These are phyloP conservation scores for Umbellularia californica DNA, from an alignment of 164 flowering plant species.

Conservation along the genomic window DNA sequence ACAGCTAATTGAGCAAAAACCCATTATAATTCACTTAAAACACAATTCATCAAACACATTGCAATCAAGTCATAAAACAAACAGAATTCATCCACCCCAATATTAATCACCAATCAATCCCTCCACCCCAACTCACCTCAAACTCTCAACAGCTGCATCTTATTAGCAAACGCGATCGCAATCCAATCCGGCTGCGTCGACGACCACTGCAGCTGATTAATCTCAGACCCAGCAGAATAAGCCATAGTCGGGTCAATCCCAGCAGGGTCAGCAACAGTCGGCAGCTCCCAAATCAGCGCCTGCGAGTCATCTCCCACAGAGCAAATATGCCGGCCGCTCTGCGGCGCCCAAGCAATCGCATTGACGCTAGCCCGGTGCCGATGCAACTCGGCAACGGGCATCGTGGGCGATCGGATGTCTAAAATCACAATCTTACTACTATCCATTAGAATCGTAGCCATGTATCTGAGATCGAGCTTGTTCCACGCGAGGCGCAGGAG, in stretches of 20 bases:
- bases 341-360: constrained; percentile 89
- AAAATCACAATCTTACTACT: constrained; percentile 66
- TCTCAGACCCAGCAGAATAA: constrained; percentile 64
- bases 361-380: constrained; percentile 73
- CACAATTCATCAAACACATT: not conserved
- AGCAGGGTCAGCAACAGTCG: constrained; percentile 56
- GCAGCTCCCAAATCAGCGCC: constrained; percentile 89
- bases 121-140: constrained; percentile 30
- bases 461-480: constrained; percentile 61
- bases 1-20: not conserved
- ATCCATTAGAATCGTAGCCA: constrained; percentile 84
- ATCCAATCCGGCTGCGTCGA: constrained; percentile 79
- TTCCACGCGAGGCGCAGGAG: constrained; percentile 91
- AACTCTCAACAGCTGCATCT: constrained; percentile 78
- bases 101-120: no score
- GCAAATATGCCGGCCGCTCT: constrained; percentile 61
- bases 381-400: constrained; percentile 83
- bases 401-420: constrained; percentile 68
- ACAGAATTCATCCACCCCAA: not conserved
- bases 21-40: not conserved
- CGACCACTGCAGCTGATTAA: constrained; percentile 90
- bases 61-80: not conserved
- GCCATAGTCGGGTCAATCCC: constrained; percentile 78
- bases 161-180: constrained; percentile 62
- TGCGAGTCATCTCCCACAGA: constrained; percentile 80